phyloP scores from a whole-genome alignment of 768 basidiomycete genomes.

The Suillus discolor region DNA sequence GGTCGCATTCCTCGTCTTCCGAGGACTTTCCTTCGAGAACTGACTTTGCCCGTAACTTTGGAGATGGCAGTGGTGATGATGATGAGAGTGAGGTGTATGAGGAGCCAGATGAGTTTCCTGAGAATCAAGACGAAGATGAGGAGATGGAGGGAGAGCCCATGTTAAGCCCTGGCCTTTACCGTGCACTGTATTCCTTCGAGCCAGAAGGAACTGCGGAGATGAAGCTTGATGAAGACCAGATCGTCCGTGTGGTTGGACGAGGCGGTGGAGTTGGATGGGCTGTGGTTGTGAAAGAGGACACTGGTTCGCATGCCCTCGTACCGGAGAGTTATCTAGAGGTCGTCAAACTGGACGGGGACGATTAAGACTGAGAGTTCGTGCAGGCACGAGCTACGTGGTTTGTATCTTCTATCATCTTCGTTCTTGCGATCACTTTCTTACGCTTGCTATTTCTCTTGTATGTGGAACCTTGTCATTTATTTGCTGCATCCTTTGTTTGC shows the following conservation, averaged over 20 bases:
- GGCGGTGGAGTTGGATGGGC: constrained; percentile 86
- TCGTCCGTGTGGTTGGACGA: constrained; percentile 70
- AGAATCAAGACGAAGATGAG: constrained; percentile 24
- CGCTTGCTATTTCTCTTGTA: constrained; percentile 12
- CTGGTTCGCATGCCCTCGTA: constrained; percentile 65
- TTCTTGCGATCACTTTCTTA: constrained; percentile 4
- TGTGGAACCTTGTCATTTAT: constrained; percentile 14
- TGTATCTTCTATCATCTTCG: not conserved
- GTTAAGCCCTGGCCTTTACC: constrained; percentile 71
- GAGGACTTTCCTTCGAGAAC: constrained; percentile 37
- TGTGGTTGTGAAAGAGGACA: constrained; percentile 55
- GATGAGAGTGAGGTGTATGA: constrained; percentile 29
- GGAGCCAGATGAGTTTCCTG: constrained; percentile 33
- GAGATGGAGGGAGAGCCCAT: constrained; percentile 32
- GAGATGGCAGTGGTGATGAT: constrained; percentile 29
- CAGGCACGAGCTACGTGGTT: not conserved
- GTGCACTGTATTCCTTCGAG: constrained; percentile 76
- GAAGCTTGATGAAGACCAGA: constrained; percentile 74
- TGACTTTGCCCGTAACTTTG: constrained; percentile 54
- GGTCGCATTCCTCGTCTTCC: constrained; percentile 13
- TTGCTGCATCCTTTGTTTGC: constrained; percentile 10
- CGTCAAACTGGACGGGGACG: constrained; percentile 40
- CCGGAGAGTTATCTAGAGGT: constrained; percentile 78
- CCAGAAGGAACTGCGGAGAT: constrained; percentile 86
- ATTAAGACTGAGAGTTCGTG: constrained; percentile 14